Evolutionary conservation across 2,329 filamentous ascomycete genomes (phyloP).

Genomic region (Cladobotryum mycophilum): DNA sequence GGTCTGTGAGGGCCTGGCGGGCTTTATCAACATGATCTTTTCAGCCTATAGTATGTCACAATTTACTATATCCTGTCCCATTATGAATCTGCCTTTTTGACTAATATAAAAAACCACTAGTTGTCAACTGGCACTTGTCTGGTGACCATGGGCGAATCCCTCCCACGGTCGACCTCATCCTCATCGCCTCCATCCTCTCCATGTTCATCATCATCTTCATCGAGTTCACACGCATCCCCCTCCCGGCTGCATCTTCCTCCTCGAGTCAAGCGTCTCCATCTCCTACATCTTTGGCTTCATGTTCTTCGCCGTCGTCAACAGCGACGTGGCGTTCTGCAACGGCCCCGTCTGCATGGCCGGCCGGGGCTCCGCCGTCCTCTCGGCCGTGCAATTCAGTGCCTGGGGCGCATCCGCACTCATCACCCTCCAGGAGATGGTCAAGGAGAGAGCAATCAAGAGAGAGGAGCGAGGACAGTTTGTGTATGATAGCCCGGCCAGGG

Average conservation of each 20-base stretch:
- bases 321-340: slow-evolving; percentile 48
- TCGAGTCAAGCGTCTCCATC: slow-evolving; percentile 47
- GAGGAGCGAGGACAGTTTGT: too few relatives aligned
- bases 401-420: slow-evolving; percentile 47
- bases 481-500: too few relatives aligned
- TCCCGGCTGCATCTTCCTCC: slow-evolving; percentile 41
- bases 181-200: slow-evolving; percentile 49
- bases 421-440: slow-evolving; percentile 32
- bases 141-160: slow-evolving; percentile 51
- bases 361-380: slow-evolving; percentile 48
- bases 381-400: slow-evolving; percentile 45
- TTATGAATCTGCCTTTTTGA: not conserved
- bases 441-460: not conserved
- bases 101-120: slow-evolving; percentile 27
- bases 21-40: slow-evolving; percentile 13
- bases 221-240: slow-evolving; percentile 31
- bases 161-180: slow-evolving; percentile 50
- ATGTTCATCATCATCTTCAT: slow-evolving; percentile 50
- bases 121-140: slow-evolving; percentile 54
- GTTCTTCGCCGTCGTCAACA: slow-evolving; percentile 51
- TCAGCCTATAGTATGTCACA: slow-evolving; percentile 16
- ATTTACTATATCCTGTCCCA: not conserved
- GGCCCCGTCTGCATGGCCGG: slow-evolving; percentile 52
- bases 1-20: slow-evolving; percentile 15
- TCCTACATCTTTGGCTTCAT: slow-evolving; percentile 57